Base-by-base conservation (phyloP, 1,139 yeast genomes). In the Protomyces lactucae-debilis region DNA sequence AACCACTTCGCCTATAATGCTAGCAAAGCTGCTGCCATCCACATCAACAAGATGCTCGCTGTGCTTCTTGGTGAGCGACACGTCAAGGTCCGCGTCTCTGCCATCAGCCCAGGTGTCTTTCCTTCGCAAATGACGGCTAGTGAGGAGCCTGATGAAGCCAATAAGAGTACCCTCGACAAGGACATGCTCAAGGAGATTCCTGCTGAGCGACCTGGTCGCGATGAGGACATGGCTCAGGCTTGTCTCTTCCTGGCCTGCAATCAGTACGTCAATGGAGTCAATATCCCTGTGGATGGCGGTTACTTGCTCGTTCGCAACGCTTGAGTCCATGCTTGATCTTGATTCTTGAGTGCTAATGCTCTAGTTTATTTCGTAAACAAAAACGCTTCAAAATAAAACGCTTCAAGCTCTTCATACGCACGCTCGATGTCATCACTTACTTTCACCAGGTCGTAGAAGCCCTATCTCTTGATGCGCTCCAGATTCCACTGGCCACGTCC, bases 401-500 rank as follows among this genome's bases (percentile, higher is more conserved):
- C 83, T 77, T 85, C 89, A 70, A 93, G 83, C 76, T 92, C 90
- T 53, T 72, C 71, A 78, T 93, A 93, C 32, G 99, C 97, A 74
- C 80, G 85, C 51, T 93, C 97, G 71, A 93, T 82, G 73, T 92
- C 91, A 72, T 92, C 97, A 75, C 95, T 93, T 71, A 95, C 93
- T 70, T 95, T 85, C 68, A 88, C 82, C 75, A 81, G 80, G 77
- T 93, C 99, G 74, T 93, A 97, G 61, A 96, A 96, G 68, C 97
- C 97, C 16, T 73, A 72, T 68, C 90, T 83, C 73, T 88, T 78
- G 48, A 97, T 86, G 76, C 86, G 93, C 70, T 85, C 97, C 78
- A 95, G 75, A 78, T 93, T 99, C 64, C 87, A 67, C 84, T 72
- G 39, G 99, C 98, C 68, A 96, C 96, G 64, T 81, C 81, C 65